Conservation (phyloP, 169 alveolate genomes). For the Fabrea salina region DNA sequence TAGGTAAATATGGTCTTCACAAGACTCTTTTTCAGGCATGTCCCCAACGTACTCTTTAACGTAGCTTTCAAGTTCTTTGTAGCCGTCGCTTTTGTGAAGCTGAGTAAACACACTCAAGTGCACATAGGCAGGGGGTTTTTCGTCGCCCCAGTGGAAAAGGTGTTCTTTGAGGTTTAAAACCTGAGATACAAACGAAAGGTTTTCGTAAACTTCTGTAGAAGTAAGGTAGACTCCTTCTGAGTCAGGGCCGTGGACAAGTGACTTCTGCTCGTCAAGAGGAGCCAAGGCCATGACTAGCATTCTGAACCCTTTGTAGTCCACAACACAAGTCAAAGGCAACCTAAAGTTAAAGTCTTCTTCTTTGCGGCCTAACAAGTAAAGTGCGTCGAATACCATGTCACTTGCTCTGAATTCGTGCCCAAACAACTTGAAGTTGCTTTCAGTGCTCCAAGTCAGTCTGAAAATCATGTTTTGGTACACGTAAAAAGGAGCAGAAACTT, state of each 20-base stretch:
- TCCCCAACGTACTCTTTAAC: conserved; percentile 7
- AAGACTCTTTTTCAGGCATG: not conserved
- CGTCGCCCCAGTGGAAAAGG: not conserved
- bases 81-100: not conserved
- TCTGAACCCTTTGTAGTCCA: conserved; percentile 25
- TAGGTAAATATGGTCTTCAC: conserved; percentile 13
- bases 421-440: not conserved
- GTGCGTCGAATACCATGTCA: not conserved
- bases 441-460: not conserved
- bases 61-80: conserved; percentile 14
- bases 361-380: not conserved
- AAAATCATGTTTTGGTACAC: not conserved
- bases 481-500: not conserved
- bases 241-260: not conserved
- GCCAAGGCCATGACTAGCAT: not conserved
- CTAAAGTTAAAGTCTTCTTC: not conserved
- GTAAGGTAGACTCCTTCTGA: not conserved
- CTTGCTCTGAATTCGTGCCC: conserved; percentile 22
- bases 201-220: not conserved
- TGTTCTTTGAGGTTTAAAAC: conserved; percentile 9
- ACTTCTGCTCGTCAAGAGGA: conserved; percentile 5
- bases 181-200: not conserved
- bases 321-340: not conserved
- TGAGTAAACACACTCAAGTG: conserved; percentile 3
- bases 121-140: conserved; percentile 10